A percentile compares a stretch with the other conserved stretches of the same genome.
phyloP scores from a whole-genome alignment of 176 grass and related monocot species.

The Bonia amplexicaulis region DNA sequence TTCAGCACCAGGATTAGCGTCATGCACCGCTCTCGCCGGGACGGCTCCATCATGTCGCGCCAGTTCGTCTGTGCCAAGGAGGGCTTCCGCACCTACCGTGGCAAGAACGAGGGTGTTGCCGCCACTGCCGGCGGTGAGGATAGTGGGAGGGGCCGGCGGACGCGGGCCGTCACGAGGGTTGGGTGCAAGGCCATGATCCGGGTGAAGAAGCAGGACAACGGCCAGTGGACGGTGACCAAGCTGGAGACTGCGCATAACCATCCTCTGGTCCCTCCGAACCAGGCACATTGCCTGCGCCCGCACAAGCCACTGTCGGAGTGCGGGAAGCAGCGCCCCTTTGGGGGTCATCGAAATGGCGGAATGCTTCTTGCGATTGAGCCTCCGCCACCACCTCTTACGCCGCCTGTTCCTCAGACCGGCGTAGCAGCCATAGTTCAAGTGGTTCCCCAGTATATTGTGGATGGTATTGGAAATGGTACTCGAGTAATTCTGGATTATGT shows the following conservation, averaged over 20 bases:
- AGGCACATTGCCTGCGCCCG: conserved; percentile 39
- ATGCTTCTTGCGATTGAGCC: conserved; percentile 30
- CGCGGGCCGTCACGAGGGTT: conserved; percentile 63
- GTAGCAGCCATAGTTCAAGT: background rate
- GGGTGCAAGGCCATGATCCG: conserved; percentile 82
- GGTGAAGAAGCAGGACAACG: conserved; percentile 65
- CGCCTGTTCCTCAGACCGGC: background rate
- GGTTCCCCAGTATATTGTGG: conserved; percentile 13
- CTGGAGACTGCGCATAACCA: conserved; percentile 68
- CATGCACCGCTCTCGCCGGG: conserved; percentile 62
- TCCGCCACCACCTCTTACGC: background rate
- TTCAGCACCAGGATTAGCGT: conserved; percentile 71
- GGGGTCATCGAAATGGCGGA: conserved; percentile 14
- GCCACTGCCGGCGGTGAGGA: background rate
- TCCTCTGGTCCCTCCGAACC: conserved; percentile 35
- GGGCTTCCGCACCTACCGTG: conserved; percentile 68
- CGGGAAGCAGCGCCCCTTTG: conserved; percentile 37
- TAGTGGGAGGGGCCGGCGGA: conserved; percentile 33
- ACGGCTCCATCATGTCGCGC: conserved; percentile 65
- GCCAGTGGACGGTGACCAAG: conserved; percentile 58
- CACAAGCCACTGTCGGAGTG: conserved; percentile 61
- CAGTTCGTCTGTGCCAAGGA: conserved; percentile 77
- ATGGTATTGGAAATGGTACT: conserved; percentile 35
- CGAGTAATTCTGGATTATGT: conserved; percentile 51
- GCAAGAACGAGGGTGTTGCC: conserved; percentile 30